A percentile compares a stretch with the other conserved stretches of the same genome.
These are phyloP conservation scores for Asterochloris erici DNA, from an alignment of 139 green algal species.

Conservation along the genomic window DNA sequence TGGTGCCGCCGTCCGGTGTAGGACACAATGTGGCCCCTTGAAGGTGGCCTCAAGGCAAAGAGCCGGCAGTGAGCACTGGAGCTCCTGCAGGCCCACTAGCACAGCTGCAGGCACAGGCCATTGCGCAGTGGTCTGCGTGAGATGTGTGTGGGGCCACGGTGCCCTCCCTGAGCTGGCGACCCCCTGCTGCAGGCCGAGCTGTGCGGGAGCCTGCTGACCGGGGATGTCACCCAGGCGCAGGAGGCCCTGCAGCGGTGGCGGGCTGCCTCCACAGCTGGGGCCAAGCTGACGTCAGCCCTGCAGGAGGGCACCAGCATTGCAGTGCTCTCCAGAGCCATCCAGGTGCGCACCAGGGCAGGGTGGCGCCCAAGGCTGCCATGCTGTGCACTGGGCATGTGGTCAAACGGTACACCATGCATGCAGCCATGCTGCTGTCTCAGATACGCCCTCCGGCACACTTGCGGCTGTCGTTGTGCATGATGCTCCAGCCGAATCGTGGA, in stretches of 20 bases:
- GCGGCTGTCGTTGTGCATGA: not conserved
- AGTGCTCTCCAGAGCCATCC: constrained; percentile 52
- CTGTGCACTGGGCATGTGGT: not conserved
- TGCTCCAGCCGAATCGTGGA: not conserved
- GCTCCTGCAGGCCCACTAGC: not conserved
- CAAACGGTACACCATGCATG: not conserved
- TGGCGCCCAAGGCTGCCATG: not conserved
- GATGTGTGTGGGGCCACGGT: not conserved
- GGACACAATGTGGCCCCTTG: too few species aligned
- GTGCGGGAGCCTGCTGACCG: constrained; percentile 41
- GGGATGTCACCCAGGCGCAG: constrained; percentile 42
- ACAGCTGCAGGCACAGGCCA: too few species aligned
- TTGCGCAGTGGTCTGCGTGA: too few species aligned
- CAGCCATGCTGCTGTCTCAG: not conserved
- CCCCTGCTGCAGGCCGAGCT: constrained; percentile 37
- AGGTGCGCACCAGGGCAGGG: constrained; percentile 7
- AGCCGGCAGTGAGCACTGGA: not conserved
- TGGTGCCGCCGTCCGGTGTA: too few species aligned
- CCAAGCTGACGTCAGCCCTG: constrained; percentile 56
- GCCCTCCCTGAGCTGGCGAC: not conserved
- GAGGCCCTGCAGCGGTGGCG: constrained; percentile 56
- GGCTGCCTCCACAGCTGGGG: constrained; percentile 41
- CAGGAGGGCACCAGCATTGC: constrained; percentile 27
- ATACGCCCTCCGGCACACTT: not conserved
- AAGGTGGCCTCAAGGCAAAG: constrained; percentile 24